phyloP scores from a whole-genome alignment of 2,329 filamentous ascomycete species.

The Ilyonectria destructans region DNA sequence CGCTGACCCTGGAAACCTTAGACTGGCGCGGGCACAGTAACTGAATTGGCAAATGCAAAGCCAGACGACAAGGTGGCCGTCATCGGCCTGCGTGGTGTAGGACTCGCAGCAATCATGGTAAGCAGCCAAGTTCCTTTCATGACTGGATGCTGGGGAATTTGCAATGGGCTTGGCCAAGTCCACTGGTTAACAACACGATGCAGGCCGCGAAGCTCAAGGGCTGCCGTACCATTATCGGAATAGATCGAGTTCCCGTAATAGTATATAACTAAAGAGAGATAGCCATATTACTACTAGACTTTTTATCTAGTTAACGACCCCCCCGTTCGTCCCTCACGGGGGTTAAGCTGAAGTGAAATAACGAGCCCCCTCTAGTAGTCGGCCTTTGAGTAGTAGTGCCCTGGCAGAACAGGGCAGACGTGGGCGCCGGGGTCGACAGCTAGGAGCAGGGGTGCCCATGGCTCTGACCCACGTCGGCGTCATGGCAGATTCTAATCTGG shows the following conservation, averaged over 20 bases:
- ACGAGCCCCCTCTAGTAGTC: too few species aligned
- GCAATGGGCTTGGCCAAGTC: not conserved
- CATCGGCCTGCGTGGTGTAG: conserved; percentile 23
- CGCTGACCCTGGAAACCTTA: not conserved
- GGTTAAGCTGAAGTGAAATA: too few species aligned
- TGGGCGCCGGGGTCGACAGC: too few species aligned
- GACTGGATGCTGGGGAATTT: not conserved
- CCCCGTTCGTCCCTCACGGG: too few species aligned
- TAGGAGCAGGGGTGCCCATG: too few species aligned
- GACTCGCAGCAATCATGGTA: conserved; percentile 22
- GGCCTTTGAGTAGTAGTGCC: too few species aligned
- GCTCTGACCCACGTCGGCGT: too few species aligned
- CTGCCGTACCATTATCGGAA: conserved; percentile 26
- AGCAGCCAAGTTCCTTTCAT: not conserved
- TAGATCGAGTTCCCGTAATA: conserved; percentile 24
- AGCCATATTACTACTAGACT: too few species aligned
- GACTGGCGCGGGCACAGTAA: conserved; percentile 21
- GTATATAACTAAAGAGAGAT: too few species aligned
- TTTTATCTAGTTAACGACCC: too few species aligned
- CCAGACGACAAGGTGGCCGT: conserved; percentile 22
- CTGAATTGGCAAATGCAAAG: conserved; percentile 2
- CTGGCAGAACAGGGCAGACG: too few species aligned
- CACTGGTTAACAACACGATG: not conserved
- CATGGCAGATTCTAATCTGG: too few species aligned
- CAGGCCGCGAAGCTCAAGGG: conserved; percentile 23